phyloP scores from a whole-genome alignment of 2,329 filamentous ascomycete genomes.

The Epichloe hybrida region DNA sequence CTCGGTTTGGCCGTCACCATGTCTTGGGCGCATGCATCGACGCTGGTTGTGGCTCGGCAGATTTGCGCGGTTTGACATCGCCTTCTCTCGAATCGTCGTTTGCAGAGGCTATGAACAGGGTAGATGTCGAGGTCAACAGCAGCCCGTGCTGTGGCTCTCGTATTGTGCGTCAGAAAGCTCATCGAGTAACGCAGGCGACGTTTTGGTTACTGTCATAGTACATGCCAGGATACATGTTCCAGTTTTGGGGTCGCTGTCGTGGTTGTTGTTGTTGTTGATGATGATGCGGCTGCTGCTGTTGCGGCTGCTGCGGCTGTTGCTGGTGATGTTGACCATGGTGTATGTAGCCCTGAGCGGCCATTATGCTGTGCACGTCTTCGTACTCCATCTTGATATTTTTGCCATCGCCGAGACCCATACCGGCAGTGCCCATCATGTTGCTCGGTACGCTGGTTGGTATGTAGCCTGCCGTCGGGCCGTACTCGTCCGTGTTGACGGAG shows the following conservation, averaged over 20 bases:
- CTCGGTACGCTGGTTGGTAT: constrained; percentile 36
- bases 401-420: constrained; percentile 14
- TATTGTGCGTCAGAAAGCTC: neutral
- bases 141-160: neutral
- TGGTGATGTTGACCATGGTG: constrained; percentile 9
- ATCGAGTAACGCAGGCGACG: constrained; percentile 5
- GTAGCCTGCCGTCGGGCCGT: constrained; percentile 25
- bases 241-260: constrained; percentile 16
- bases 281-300: constrained; percentile 9
- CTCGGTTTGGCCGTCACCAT: no score
- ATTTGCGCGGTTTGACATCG: no score
- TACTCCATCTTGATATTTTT: constrained; percentile 28
- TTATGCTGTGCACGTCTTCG: constrained; percentile 21
- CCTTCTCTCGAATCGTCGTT: no score
- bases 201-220: constrained; percentile 14
- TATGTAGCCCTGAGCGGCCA: constrained; percentile 12
- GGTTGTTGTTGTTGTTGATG: constrained; percentile 10
- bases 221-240: constrained; percentile 20
- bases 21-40: no score
- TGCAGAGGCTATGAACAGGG: no score
- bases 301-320: neutral
- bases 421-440: constrained; percentile 21
- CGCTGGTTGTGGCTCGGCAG: no score
- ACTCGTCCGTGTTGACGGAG: constrained; percentile 34
- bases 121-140: neutral